phyloP scores from a whole-genome alignment of 1,284 basidiomycete genomes.

The Sporisorium sorghi region DNA sequence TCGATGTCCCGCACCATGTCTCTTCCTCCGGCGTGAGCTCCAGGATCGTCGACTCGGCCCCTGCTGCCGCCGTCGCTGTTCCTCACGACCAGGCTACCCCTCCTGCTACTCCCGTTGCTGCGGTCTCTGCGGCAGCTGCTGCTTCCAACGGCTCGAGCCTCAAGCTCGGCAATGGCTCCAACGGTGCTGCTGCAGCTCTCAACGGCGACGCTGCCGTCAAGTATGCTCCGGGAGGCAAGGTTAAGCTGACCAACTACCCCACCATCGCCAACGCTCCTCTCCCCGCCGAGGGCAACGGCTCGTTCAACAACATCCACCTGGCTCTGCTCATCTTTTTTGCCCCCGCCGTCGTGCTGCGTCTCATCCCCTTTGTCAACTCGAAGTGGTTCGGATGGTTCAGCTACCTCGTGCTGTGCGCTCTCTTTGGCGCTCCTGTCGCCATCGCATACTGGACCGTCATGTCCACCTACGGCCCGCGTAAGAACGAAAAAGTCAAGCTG shows the following conservation, averaged over 20 bases:
- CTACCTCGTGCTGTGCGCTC: slow-evolving; percentile 73
- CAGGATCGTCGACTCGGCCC: slow-evolving; percentile 18
- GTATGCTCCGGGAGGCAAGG: slow-evolving; percentile 66
- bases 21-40: slow-evolving; percentile 19
- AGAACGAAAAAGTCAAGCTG: slow-evolving; percentile 87
- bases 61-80: slow-evolving; percentile 21
- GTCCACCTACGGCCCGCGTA: slow-evolving; percentile 83
- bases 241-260: slow-evolving; percentile 66
- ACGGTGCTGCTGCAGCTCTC: not conserved
- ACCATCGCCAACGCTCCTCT: slow-evolving; percentile 65
- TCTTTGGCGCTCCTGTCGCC: slow-evolving; percentile 82
- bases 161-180: slow-evolving; percentile 30
- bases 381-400: slow-evolving; percentile 65
- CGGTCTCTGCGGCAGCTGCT: slow-evolving; percentile 5
- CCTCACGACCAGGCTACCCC: slow-evolving; percentile 14
- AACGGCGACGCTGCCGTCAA: slow-evolving; percentile 23
- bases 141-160: slow-evolving; percentile 22
- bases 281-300: slow-evolving; percentile 69
- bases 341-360: slow-evolving; percentile 64
- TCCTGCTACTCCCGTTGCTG: slow-evolving; percentile 6
- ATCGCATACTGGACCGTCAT: slow-evolving; percentile 90
- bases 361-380: slow-evolving; percentile 67
- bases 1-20: slow-evolving; percentile 39
- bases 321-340: slow-evolving; percentile 73
- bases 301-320: slow-evolving; percentile 75